Base-by-base conservation (phyloP, 306 rosid species). In the Cucumis melo region DNA sequence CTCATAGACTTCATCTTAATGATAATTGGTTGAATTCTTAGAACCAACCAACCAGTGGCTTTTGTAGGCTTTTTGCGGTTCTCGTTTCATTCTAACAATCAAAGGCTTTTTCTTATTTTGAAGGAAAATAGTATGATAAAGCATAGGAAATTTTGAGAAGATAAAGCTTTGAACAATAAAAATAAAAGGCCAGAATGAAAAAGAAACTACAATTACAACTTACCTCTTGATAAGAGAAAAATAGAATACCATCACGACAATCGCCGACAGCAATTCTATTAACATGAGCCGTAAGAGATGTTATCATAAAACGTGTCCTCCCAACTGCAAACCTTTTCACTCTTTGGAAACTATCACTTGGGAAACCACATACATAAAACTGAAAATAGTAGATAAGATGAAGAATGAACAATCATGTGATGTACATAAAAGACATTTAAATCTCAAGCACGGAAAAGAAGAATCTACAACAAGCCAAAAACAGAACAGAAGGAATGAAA, bases 241-340 rank as follows among this genome's bases (percentile, higher is more conserved):
- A 85, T 70, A 93, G 85, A 82, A 93, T 81, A 46, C 98, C 98
- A 85, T 93, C 97, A 77, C 97, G 98, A 64, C 92, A 86, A 87
- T 91, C 96, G 72, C 98, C 98, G 75, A 93, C 98, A 72, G 96
- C 92, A 80, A 93, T 93, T 85, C 92, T 90, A 56, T 88, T 86
- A 81, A 83, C 89, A 82, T 90, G 88, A 68, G 97, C 86, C 73
- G 96, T 88, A 87, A 93, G 82, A 66, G 96, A 90, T 19, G 88
- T 91, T 75, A 93, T 84, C 85, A 85, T 83, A 86, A 77, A 85
- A 17, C 90, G 91, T 3, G 96, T 91, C 87, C 88, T 87, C 74
- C 86, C 97, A 24, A 59, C 62, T 48, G 97, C 90, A 79, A 83
- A 82, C 84, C 83, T 85, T 79, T 82, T 91, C 85, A 91, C 87